Evolutionary conservation across 345 rosid species (phyloP).

Genomic region (Lepidium sativum): DNA sequence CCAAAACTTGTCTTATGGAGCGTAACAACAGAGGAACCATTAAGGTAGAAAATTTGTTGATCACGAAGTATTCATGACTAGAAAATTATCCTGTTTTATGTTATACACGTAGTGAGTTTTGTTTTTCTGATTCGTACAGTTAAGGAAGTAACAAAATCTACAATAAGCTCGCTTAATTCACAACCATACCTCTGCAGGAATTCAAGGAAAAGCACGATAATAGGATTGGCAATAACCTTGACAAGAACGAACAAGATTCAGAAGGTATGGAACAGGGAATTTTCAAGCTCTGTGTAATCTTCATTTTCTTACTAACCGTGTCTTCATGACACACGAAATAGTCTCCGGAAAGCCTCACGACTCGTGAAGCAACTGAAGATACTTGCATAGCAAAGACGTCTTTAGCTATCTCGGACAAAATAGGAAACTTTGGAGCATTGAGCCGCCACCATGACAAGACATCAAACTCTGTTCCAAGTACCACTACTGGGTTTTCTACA

Average conservation of each 20-base stretch:
- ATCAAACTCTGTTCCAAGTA: too few species aligned
- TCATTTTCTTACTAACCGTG: background rate
- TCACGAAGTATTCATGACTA: background rate
- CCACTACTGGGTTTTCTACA: too few species aligned
- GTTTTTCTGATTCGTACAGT: background rate
- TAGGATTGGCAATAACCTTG: background rate
- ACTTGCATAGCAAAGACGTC: too few species aligned
- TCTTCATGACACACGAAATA: background rate
- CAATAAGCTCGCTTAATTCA: background rate
- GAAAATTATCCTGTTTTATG: background rate
- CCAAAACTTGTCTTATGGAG: background rate
- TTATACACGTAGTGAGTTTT: background rate
- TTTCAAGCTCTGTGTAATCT: background rate
- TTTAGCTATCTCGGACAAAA: too few species aligned
- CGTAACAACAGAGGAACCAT: background rate
- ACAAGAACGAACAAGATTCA: background rate
- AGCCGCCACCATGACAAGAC: too few species aligned
- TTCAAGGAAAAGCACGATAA: background rate
- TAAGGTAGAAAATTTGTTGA: conserved; percentile 1
- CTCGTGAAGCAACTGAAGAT: too few species aligned
- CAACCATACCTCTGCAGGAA: background rate
- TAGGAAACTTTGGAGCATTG: too few species aligned
- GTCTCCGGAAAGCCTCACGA: background rate
- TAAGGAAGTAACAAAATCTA: background rate
- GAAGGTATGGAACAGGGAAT: background rate